phyloP scores from a whole-genome alignment of 1,284 basidiomycete genomes.

The Trichosporon coremiiforme region DNA sequence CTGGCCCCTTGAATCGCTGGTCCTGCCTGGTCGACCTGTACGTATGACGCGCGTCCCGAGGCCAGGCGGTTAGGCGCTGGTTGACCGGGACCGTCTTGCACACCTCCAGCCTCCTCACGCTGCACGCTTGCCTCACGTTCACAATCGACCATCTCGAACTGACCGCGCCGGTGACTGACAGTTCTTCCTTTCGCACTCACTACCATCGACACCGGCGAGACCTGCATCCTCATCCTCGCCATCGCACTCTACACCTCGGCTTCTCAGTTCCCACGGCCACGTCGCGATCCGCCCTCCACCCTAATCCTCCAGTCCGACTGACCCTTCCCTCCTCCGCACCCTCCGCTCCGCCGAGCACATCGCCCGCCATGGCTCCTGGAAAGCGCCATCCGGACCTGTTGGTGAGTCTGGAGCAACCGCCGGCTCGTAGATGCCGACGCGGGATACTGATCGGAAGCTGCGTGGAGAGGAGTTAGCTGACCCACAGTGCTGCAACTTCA shows the following conservation, averaged over 20 bases:
- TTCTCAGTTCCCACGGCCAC: conserved; percentile 1
- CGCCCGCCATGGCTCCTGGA: conserved; percentile 30
- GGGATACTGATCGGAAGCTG: background rate
- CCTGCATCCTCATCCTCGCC: background rate
- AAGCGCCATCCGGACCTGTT: conserved; percentile 56
- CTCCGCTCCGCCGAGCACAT: background rate
- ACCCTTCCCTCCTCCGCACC: background rate
- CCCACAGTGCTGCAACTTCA: conserved; percentile 55
- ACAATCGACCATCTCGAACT: background rate
- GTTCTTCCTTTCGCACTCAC: background rate
- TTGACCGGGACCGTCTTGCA: background rate
- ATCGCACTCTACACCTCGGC: background rate
- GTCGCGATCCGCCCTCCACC: background rate
- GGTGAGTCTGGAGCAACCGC: conserved; percentile 35
- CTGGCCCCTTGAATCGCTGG: background rate
- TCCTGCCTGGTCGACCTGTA: background rate
- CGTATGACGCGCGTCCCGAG: conserved; percentile 14
- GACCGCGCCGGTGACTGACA: background rate
- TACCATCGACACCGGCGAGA: background rate
- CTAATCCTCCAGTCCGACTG: background rate
- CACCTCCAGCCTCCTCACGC: conserved; percentile 3
- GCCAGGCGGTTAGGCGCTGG: too few species aligned
- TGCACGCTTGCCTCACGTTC: background rate
- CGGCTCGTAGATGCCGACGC: background rate
- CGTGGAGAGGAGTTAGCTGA: conserved; percentile 16